Evolutionary conservation across 164 flowering plant genomes (phyloP).

Genomic region (Platanus orientalis): DNA sequence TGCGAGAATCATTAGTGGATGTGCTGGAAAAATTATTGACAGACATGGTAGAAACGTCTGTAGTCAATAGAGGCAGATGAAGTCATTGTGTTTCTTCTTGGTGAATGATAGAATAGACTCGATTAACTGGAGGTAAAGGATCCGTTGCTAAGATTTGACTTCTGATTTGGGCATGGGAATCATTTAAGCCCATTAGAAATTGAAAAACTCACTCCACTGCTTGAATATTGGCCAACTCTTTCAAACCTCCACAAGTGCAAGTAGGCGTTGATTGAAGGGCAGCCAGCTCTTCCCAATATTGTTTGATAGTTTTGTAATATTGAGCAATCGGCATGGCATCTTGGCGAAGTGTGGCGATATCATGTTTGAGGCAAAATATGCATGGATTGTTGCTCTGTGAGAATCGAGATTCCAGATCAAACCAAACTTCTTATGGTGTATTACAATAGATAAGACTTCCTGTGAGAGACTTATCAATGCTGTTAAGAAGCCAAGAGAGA

Average conservation of each 20-base stretch:
- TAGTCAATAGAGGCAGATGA: not conserved
- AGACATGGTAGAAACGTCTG: not conserved
- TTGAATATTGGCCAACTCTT: not conserved
- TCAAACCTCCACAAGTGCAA: not conserved
- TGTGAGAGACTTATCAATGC: not conserved
- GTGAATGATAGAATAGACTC: slow-evolving; percentile 5
- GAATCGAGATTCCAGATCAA: not conserved
- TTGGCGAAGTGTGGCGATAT: not conserved
- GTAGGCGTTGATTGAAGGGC: not conserved
- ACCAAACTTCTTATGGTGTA: not conserved
- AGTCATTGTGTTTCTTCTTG: slow-evolving; percentile 12
- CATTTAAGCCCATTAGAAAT: slow-evolving; percentile 15
- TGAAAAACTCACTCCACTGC: not conserved
- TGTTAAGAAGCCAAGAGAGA: not conserved
- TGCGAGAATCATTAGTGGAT: too few species aligned
- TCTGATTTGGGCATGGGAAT: not conserved
- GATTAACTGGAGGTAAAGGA: slow-evolving; percentile 6
- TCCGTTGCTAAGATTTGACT: slow-evolving; percentile 7
- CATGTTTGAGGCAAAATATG: not conserved
- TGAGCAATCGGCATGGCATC: not conserved
- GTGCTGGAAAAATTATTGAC: too few species aligned
- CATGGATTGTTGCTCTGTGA: not conserved
- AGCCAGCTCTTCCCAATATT: not conserved
- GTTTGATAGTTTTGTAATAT: not conserved
- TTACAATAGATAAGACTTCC: not conserved